Evolutionary conservation across 306 rosid genomes (phyloP).

Genomic region (Fagus sylvatica): DNA sequence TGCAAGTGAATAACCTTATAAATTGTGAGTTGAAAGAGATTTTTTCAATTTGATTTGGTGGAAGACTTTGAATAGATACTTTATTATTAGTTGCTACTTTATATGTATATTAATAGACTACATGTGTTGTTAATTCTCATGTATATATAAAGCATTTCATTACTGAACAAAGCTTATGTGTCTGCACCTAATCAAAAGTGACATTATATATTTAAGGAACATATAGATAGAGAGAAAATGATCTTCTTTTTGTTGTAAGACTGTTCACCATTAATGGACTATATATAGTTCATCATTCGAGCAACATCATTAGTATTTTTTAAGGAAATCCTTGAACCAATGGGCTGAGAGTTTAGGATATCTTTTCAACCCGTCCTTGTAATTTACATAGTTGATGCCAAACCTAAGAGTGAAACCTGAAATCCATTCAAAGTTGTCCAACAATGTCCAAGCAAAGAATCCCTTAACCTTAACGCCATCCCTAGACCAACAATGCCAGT

Average conservation of each 20-base stretch:
- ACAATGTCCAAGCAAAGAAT: constrained; percentile 57
- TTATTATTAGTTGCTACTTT: no score
- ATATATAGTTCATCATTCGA: background rate
- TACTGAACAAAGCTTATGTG: no score
- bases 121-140: no score
- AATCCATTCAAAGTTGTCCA: constrained; percentile 56
- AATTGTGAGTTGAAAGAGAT: no score
- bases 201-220: background rate
- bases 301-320: background rate
- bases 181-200: no score
- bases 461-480: constrained; percentile 50
- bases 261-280: background rate
- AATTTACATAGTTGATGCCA: constrained; percentile 47
- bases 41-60: no score
- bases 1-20: no score
- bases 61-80: no score
- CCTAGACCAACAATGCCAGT: constrained; percentile 15
- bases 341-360: constrained; percentile 46
- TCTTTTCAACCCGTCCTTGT: constrained; percentile 44
- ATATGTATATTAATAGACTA: no score
- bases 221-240: background rate
- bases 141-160: no score
- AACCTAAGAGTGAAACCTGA: constrained; percentile 47
- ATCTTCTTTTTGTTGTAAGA: background rate
- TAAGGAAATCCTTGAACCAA: constrained; percentile 60